Evolutionary conservation across 306 rosid genomes (phyloP).

Genomic region (Castanospermum australe): DNA sequence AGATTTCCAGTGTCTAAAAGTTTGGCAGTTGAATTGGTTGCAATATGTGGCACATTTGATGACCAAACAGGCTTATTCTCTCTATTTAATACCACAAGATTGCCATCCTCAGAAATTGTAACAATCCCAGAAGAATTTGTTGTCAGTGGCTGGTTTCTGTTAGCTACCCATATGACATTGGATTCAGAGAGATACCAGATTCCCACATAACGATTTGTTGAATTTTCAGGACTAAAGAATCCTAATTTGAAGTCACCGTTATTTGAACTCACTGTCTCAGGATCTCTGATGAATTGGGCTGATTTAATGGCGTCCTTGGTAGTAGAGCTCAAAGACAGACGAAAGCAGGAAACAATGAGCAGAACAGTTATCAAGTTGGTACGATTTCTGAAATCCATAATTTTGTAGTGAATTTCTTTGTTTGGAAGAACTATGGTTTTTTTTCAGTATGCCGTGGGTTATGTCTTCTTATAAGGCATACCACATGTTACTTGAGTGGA

Average conservation of each 20-base stretch:
- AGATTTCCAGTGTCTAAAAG: neutral
- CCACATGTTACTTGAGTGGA: neutral
- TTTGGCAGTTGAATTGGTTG: neutral
- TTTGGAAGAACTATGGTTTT: neutral
- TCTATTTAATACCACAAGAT: conserved; percentile 33
- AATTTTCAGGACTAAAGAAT: conserved; percentile 26
- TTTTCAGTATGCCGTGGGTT: neutral
- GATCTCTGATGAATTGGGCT: neutral
- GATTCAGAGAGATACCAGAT: no score
- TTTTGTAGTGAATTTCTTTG: neutral
- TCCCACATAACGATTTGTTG: conserved; percentile 5
- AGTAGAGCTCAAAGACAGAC: neutral
- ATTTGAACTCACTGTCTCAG: conserved; percentile 1
- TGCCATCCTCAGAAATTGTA: no score
- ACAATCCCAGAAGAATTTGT: no score
- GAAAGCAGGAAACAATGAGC: neutral
- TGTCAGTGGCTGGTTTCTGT: no score
- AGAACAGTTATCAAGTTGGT: neutral
- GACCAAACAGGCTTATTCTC: neutral
- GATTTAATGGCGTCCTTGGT: neutral
- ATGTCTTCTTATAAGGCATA: no score
- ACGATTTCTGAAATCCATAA: neutral
- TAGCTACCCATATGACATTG: no score
- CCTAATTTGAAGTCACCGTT: conserved; percentile 28
- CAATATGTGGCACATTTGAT: neutral